These are phyloP conservation scores for Blastobotrys malaysiensis DNA, from an alignment of 1,139 yeast genomes.

Conservation along the genomic window DNA sequence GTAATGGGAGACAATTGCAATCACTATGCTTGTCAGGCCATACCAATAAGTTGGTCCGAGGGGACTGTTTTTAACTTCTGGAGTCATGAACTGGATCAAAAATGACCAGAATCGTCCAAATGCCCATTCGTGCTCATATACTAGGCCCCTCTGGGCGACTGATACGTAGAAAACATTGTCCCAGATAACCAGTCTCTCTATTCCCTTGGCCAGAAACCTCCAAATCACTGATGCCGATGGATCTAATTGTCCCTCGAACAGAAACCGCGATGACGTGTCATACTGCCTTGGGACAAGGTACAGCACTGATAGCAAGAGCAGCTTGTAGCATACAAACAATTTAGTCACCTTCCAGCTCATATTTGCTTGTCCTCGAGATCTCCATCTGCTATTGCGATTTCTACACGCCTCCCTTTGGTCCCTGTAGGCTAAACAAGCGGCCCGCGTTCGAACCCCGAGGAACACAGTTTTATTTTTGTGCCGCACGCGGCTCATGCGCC, in stretches of 20 bases:
- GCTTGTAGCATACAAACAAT: slow-evolving; percentile 25
- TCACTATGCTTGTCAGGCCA: slow-evolving; percentile 40
- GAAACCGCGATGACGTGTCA: slow-evolving; percentile 43
- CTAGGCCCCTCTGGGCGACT: slow-evolving; percentile 44
- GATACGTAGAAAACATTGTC: slow-evolving; percentile 76
- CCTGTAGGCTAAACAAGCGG: not conserved
- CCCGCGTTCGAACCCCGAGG: not conserved
- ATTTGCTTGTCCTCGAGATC: not conserved
- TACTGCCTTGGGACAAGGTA: slow-evolving; percentile 43
- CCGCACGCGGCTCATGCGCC: not conserved
- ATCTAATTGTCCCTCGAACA: slow-evolving; percentile 18
- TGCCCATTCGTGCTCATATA: slow-evolving; percentile 85
- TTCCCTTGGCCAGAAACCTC: slow-evolving; percentile 6
- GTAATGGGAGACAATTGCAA: slow-evolving; percentile 53
- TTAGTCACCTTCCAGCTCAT: slow-evolving; percentile 7
- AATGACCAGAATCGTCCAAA: slow-evolving; percentile 78
- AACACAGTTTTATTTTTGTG: not conserved
- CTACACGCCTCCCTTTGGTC: not conserved
- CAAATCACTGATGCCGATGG: slow-evolving; percentile 16
- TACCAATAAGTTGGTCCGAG: slow-evolving; percentile 35
- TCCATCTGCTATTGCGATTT: not conserved
- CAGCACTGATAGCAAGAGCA: slow-evolving; percentile 37
- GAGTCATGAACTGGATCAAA: slow-evolving; percentile 34
- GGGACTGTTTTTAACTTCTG: slow-evolving; percentile 3
- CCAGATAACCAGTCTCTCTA: slow-evolving; percentile 56